Base-by-base conservation (phyloP, 2,329 filamentous ascomycete species). In the Colletotrichum spaethianum region DNA sequence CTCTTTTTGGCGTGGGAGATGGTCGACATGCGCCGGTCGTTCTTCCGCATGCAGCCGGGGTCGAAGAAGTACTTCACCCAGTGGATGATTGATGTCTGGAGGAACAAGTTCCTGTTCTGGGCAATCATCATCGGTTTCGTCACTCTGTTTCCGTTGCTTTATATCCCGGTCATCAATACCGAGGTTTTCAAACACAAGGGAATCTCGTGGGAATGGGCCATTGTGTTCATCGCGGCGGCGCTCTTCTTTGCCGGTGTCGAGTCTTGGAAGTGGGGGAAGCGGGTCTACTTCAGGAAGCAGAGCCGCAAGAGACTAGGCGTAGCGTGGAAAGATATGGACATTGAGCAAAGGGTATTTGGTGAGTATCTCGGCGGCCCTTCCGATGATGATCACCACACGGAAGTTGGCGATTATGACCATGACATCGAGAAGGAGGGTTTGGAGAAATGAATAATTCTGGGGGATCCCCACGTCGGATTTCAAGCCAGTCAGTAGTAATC, bases 1-100 rank as follows among this genome's bases (percentile, higher is more conserved):
- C 87, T 94, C 23, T 93, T 94, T 83, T 85, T 94, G 6, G 93
- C 93, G 0, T 95, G 93, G 93, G 92, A 95, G 80, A 92, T 94
- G 88, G 86, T 94, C 72, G 87, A 93, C 77, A 88, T 92, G 82
- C 90, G 93, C 28, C 89, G 91, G 53, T 92, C 89, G 9, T 93
- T 95, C 84, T 94, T 95, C 87, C 87, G 88, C 76, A 93, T 94
- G 90, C 89, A 93, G 77, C 90, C 92, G 0, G 84, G 85, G 20
- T 88, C 86, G 31, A 90, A 88, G 76, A 83, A 82, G 69, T 89
- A 90, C 78, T 86, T 92, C 68, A 91, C 89, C 0, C 89, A 93
- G 76, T 94, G 92, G 91, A 86, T 90, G 76, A 76, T 86, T 70
- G 91, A 93, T 76, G 85, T 94, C 61, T 93, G 91, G 91, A 84